These are phyloP conservation scores for Diplodia scrobiculata DNA, from an alignment of 2,329 filamentous ascomycete species.

Conservation along the genomic window DNA sequence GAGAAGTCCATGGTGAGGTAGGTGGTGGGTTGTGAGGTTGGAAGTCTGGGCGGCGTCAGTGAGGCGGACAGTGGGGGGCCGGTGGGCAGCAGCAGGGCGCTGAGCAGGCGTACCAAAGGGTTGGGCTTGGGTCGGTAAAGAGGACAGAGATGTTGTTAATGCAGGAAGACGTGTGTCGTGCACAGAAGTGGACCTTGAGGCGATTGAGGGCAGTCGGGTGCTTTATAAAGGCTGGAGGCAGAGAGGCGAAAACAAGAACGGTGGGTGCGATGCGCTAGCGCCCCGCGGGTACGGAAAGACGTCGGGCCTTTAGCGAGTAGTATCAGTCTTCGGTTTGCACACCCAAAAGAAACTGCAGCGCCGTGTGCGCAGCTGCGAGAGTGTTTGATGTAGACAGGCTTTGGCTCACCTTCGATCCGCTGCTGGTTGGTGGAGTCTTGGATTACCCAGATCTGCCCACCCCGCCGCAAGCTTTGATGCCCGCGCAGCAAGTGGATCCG, in stretches of 20 bases:
- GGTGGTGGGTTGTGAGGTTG: conserved; percentile 13
- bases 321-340: conserved; percentile 22
- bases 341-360: conserved; percentile 26
- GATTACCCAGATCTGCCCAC: conserved; percentile 17
- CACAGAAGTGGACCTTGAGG: conserved; percentile 15
- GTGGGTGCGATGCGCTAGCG: conserved; percentile 25
- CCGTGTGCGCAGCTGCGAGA: conserved; percentile 25
- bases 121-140: not conserved
- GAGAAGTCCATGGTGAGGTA: conserved; percentile 41
- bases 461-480: conserved; percentile 26
- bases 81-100: not conserved
- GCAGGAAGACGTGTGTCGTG: conserved; percentile 6
- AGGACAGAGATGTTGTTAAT: not conserved
- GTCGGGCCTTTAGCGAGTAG: conserved; percentile 28
- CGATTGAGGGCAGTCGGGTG: not conserved
- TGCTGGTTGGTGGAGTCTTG: conserved; percentile 20
- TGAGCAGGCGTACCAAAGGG: conserved; percentile 3
- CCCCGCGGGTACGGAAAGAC: conserved; percentile 8
- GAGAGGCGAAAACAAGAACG: conserved; percentile 21
- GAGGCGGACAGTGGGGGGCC: not conserved
- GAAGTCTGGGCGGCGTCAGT: conserved; percentile 28
- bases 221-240: conserved; percentile 19
- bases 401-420: not conserved
- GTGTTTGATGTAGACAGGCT: conserved; percentile 24
- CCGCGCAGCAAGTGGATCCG: conserved; percentile 27